Evolutionary conservation across 2,329 filamentous ascomycete species (phyloP).

Genomic region (Paracamarosporium sp.): DNA sequence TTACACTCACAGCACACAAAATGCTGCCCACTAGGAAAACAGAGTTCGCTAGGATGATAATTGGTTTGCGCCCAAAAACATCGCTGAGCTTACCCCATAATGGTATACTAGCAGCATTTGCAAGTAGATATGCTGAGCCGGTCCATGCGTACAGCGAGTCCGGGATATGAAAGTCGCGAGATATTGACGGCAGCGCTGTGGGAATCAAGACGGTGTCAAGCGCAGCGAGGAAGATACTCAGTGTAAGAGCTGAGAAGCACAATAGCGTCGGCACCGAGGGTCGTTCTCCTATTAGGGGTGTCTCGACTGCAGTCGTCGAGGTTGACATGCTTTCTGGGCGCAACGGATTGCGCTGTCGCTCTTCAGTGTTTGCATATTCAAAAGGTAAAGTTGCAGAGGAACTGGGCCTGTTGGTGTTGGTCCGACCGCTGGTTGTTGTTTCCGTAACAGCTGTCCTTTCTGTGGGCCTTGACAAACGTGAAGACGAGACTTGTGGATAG

Average conservation of each 20-base stretch:
- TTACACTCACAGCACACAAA: conserved; percentile 55
- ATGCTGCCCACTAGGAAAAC: conserved; percentile 60
- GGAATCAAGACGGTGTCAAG: conserved; percentile 65
- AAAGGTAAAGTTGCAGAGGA: not conserved
- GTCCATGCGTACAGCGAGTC: conserved; percentile 80
- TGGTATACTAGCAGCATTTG: conserved; percentile 47
- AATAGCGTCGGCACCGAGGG: conserved; percentile 22
- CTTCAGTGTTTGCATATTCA: not conserved
- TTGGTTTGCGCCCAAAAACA: conserved; percentile 46
- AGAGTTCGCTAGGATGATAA: conserved; percentile 41
- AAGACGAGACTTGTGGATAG: not conserved
- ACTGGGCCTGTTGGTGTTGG: not conserved
- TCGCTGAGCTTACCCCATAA: conserved; percentile 51
- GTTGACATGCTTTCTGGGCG: conserved; percentile 8
- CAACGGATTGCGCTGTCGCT: not conserved
- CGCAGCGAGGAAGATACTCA: conserved; percentile 51
- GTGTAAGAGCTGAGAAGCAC: conserved; percentile 37
- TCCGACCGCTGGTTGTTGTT: not conserved
- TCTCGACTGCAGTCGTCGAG: not conserved
- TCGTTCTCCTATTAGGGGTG: not conserved
- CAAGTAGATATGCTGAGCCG: conserved; percentile 56
- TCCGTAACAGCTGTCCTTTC: conserved; percentile 6
- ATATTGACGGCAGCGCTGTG: conserved; percentile 71
- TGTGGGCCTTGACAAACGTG: not conserved
- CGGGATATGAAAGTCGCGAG: conserved; percentile 65